These are phyloP conservation scores for Ziziphus jujuba DNA, from an alignment of 306 rosid species.

Conservation along the genomic window DNA sequence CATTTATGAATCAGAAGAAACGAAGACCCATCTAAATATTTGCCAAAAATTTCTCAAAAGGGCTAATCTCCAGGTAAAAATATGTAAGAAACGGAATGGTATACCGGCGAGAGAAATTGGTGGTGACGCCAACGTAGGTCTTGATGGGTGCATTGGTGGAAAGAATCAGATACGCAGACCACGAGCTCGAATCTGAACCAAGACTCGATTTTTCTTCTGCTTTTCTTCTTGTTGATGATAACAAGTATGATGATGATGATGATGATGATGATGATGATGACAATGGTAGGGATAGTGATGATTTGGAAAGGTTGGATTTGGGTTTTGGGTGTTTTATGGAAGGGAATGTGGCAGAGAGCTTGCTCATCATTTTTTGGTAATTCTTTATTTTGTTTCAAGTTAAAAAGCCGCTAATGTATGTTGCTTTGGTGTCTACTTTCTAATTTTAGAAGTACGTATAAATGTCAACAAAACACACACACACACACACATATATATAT, in stretches of 20 bases:
- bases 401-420: no score
- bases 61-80: background rate
- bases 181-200: conserved; percentile 42
- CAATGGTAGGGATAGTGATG: conserved; percentile 16
- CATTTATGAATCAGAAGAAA: background rate
- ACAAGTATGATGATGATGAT: no score
- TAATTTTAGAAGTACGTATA: no score
- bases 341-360: conserved; percentile 52
- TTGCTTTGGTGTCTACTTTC: no score
- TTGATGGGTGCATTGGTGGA: conserved; percentile 76
- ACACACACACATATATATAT: background rate
- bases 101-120: conserved; percentile 82
- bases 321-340: conserved; percentile 45
- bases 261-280: no score
- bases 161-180: conserved; percentile 81
- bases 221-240: conserved; percentile 15
- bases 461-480: no score
- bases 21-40: background rate
- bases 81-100: background rate
- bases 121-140: conserved; percentile 87
- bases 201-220: conserved; percentile 21
- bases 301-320: conserved; percentile 34
- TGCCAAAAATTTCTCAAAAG: background rate
- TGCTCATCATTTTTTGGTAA: conserved; percentile 28
- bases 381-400: background rate